Percentiles rank a stretch among this genome's conserved stretches.
Evolutionary conservation across 805 yeast genomes (phyloP).

Genomic region (Candida incommunis): DNA sequence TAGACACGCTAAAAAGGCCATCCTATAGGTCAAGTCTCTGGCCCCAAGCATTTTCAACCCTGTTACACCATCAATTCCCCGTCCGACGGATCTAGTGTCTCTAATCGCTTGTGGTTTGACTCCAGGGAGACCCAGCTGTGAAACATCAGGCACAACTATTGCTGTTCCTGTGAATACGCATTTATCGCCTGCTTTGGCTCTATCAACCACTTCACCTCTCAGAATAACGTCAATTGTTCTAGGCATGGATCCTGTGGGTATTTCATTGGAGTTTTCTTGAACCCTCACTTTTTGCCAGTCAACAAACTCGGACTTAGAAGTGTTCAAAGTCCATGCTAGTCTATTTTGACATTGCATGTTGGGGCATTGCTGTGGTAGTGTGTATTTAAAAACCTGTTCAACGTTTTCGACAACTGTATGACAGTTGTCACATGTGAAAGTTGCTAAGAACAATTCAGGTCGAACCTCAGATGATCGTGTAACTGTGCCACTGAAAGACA

Average conservation of each 20-base stretch:
- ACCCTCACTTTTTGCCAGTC: conserved; percentile 96
- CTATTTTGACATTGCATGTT: conserved; percentile 81
- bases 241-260: conserved; percentile 98
- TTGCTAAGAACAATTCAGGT: conserved; percentile 79
- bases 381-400: conserved; percentile 84
- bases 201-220: conserved; percentile 87
- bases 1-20: conserved; percentile 86
- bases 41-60: conserved; percentile 88
- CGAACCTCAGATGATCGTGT: conserved; percentile 93
- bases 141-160: conserved; percentile 86
- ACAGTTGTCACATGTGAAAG: conserved; percentile 83
- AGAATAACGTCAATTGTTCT: conserved; percentile 85
- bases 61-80: conserved; percentile 64
- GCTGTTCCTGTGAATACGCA: conserved; percentile 90
- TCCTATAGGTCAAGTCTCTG: conserved; percentile 80
- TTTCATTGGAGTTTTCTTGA: conserved; percentile 92
- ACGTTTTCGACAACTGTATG: conserved; percentile 74
- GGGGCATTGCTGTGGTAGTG: conserved; percentile 89
- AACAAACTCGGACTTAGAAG: conserved; percentile 70
- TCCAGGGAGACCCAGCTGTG: conserved; percentile 92
- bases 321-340: conserved; percentile 69
- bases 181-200: conserved; percentile 95
- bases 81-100: conserved; percentile 43
- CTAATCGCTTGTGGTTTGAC: conserved; percentile 72
- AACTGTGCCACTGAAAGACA: conserved; percentile 85